Evolutionary conservation across 1,284 basidiomycete species (phyloP), one percentile per base, ranked within the genome.

Genomic region (Cryptococcus sp.): DNA sequence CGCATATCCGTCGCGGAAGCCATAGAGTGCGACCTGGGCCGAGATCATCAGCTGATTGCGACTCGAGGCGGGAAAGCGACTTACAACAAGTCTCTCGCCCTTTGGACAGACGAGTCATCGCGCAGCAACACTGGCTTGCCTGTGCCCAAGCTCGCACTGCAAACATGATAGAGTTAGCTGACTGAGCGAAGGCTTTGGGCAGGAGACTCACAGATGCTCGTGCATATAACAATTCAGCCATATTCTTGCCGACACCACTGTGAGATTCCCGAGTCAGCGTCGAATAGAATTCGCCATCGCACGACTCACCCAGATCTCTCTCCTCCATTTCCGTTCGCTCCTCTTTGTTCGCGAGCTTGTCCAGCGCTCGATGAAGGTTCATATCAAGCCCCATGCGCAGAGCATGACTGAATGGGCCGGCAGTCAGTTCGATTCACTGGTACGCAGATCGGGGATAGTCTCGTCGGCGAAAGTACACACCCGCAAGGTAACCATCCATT

Each of bases 311-410:
- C 27, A 95, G 82, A 70, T 94, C 87, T 54, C 92, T 81, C 76
- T 95, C 91, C 74, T 94, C 91, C 61, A 88, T 88, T 56, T 92
- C 86, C 2, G 85, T 83, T 72, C 88, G 87, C 35, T 83, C 85
- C 47, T 67, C 55, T 57, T 63, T 65, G 58, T 92, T 89, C 1
- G 88, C 89, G n/a, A 96, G 83, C 73, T 91, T 93, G 75, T 94
- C 92, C 48, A 95, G 79, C 1, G 91, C 91, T 42, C 89, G 86
- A 75, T 96, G 92, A 22, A 96, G 82, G 38, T 93, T 92, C 54
- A 96, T 86, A 75, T 96, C 93, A 57, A 96, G 81, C 8, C 91
- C 93, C 90, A 95, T 94, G 42, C 93, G 85, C 85, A 96, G 88
- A 3, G 93, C 93, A 72, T 95, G 90, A 3, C 91, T 91, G 66